Conservation (phyloP, 306 rosid genomes). For the Argentina anserina region DNA sequence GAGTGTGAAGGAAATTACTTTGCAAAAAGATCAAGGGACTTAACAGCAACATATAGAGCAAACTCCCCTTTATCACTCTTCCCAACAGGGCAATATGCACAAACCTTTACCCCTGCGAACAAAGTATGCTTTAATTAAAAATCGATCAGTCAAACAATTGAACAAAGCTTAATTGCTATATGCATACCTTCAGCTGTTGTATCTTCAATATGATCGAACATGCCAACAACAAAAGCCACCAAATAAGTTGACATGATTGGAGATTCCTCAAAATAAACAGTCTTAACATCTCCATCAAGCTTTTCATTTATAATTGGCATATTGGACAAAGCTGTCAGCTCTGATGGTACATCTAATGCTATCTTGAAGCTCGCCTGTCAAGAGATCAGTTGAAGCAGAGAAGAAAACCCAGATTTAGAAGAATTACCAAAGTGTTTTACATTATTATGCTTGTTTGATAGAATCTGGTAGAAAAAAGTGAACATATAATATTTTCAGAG, state of each 20-base stretch:
- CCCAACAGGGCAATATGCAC: constrained; percentile 53
- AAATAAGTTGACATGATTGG: constrained; percentile 65
- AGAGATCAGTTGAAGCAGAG: background rate
- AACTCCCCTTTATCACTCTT: constrained; percentile 45
- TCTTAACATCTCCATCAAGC: constrained; percentile 40
- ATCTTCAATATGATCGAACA: constrained; percentile 53
- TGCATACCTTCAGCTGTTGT: constrained; percentile 39
- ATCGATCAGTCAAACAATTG: background rate
- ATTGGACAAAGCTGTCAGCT: constrained; percentile 57
- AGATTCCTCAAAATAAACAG: constrained; percentile 50
- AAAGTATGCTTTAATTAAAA: background rate
- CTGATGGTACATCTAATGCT: constrained; percentile 47
- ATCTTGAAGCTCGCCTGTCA: constrained; percentile 62
- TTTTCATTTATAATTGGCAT: constrained; percentile 55
- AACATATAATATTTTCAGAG: background rate
- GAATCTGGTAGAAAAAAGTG: background rate
- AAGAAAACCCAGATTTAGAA: constrained; percentile 1
- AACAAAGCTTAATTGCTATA: background rate
- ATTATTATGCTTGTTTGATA: background rate
- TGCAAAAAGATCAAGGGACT: constrained; percentile 40
- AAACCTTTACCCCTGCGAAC: constrained; percentile 47
- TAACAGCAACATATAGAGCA: constrained; percentile 51
- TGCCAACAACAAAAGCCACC: constrained; percentile 58
- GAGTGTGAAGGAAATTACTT: constrained; percentile 24
- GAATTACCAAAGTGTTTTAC: background rate